Percentiles rank a stretch among this genome's conserved stretches.
Evolutionary conservation across 306 rosid species (phyloP).

Genomic region (Purshia tridentata): DNA sequence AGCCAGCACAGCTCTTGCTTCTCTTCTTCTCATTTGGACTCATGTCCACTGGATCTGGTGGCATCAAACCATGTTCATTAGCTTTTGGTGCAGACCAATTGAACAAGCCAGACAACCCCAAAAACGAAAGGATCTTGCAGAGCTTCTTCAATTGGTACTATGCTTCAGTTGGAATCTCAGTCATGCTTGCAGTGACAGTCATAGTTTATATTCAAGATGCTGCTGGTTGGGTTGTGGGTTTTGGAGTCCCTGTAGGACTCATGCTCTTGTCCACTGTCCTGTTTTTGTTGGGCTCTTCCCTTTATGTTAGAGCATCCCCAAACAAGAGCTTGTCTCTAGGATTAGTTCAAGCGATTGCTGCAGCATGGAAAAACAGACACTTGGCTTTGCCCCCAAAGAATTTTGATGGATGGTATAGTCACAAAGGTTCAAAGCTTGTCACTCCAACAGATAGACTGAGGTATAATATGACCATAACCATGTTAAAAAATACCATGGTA

Average conservation of each 20-base stretch:
- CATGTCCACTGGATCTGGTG: slow-evolving; percentile 77
- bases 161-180: slow-evolving; percentile 64
- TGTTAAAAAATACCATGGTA: neutral
- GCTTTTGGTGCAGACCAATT: slow-evolving; percentile 80
- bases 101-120: slow-evolving; percentile 41
- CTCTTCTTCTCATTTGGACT: slow-evolving; percentile 49
- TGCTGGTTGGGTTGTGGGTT: slow-evolving; percentile 66
- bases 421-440: slow-evolving; percentile 46
- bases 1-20: slow-evolving; percentile 39
- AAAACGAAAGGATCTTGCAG: slow-evolving; percentile 42
- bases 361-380: slow-evolving; percentile 70
- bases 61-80: slow-evolving; percentile 70
- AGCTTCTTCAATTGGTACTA: slow-evolving; percentile 87
- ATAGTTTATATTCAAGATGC: slow-evolving; percentile 64
- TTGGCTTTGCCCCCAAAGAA: slow-evolving; percentile 38
- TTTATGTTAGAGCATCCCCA: slow-evolving; percentile 46
- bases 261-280: slow-evolving; percentile 53
- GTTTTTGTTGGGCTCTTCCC: slow-evolving; percentile 60
- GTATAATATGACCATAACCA: slow-evolving; percentile 28
- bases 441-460: slow-evolving; percentile 60
- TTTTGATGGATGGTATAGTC: slow-evolving; percentile 49
- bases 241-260: slow-evolving; percentile 64
- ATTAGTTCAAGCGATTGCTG: slow-evolving; percentile 46
- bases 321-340: slow-evolving; percentile 54
- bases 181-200: slow-evolving; percentile 42